Base-by-base conservation (phyloP, 495 filamentous ascomycete genomes). In the Penicillium canescens region DNA sequence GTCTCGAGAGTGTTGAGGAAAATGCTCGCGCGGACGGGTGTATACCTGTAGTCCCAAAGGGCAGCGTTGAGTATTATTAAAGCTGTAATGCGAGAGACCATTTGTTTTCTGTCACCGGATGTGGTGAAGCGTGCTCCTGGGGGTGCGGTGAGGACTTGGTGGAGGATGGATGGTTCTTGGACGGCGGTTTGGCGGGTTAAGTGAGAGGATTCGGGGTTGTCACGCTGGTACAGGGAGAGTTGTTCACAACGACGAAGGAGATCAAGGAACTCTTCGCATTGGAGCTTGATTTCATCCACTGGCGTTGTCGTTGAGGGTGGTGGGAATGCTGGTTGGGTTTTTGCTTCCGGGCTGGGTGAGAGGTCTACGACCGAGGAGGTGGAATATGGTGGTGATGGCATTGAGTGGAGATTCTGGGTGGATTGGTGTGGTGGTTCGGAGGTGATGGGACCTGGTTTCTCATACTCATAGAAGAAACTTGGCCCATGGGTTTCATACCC, bases 21-120 rank as follows among this genome's bases (percentile, higher is more conserved):
- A 4, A 56, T 52, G 8, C 61, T 66, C 6, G 58, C 64, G 7
- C 60, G 59, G 7, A 33, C 41, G 0, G 59, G 46, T 3, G 69
- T 61, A 28, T 62, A 61, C 10, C 74, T 65, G 50, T 77, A 75
- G 52, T 77, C 70, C 71, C 72, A 77, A 6, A 75, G 62, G 0
- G 59, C 72, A 2, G 73, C 67, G 42, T 75, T 77, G 20, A 75
- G 49, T 52, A 68, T 70, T 13, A 74, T 66, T 8, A 75, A 37
- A 0, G 61, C 50, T 4, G 66, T 65, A 2, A 74, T 36, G 20
- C 69, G 71, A 6, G 72, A 54, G 18, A 74, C 56, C 51, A 69
- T 68, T 44, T 75, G 72, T 46, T 73, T 74, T 4, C 69, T 63
- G 21, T 71, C 56, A 7, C 63, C 72, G 11, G 63, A 68, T 8